Base-by-base conservation (phyloP, 768 basidiomycete species). In the Dioszegia aurantiaca region DNA sequence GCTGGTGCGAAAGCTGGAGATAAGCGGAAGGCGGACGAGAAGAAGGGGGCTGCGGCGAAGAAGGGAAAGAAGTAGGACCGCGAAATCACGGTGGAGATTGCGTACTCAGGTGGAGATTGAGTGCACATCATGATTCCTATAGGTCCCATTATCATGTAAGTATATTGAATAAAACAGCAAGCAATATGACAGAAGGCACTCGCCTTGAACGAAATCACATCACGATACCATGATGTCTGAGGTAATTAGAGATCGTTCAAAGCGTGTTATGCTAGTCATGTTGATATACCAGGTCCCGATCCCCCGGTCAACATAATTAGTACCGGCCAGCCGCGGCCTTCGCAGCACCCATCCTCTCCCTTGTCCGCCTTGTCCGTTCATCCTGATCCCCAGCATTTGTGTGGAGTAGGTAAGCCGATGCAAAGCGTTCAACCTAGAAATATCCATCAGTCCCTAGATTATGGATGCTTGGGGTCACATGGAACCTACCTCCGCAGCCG, bases 11-110 rank as follows among this genome's bases (percentile, higher is more conserved):
- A 60, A 14, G 80, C 81, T 61, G 54, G 54, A 17, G 54, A 43
- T 27, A 78, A 76, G 63, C 83, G 83, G 56, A 89, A 86, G 83
- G 74, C 56, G 5, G 76, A 75, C 19, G 75, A 77, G 3, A 77
- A 77, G 66, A 77, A 77, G 64, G 68, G 70, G 21, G 73, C 59
- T 11, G 64, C 72, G n/a, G 75, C 77, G 65, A 78, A 78, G 68
- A 73, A 69, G 55, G 72, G 69, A 17, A 73, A 70, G 61, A 74
- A 74, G 65, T 70, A n/a, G n/a, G n/a, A n/a, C n/a, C n/a, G n/a
- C n/a, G n/a, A n/a, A n/a, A n/a, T n/a, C n/a, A n/a, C n/a, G n/a
- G n/a, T n/a, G n/a, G n/a, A n/a, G n/a, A n/a, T n/a, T n/a, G n/a
- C n/a, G n/a, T n/a, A n/a, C n/a, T n/a, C n/a, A n/a, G n/a, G n/a